Base-by-base conservation (phyloP, 805 yeast species). In the Saturnispora bothae region DNA sequence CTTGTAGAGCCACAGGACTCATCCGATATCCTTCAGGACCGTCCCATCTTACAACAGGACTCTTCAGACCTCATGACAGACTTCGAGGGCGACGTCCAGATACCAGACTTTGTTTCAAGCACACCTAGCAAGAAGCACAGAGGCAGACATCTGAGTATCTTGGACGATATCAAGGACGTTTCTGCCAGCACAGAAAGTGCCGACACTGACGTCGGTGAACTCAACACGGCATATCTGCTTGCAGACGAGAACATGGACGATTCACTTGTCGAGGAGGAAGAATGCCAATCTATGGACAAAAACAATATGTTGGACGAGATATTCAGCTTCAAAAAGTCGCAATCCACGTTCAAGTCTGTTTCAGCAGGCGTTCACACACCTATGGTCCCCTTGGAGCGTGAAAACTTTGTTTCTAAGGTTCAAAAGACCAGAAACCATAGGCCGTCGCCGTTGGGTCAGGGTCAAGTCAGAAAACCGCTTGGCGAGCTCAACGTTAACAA, bases 151-250 rank as follows among this genome's bases (percentile, higher is more conserved):
- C 16, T 35, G 15, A 21, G 16, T 6, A 28, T 37, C 13, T 13
- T 37, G 10, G 40, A 31, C 12, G 40, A 37, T 15, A 14, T 37
- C 4, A 37, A 37, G 15, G 40, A 37, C 26, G 3, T 26, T 7
- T 10, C 34, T 16, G 27, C 18, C 17, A 25, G 18, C 4, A 23
- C 40, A 5, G n/a, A 18, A 7, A 46, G 50, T 34, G 49, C 58
- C 3, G 56, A 61, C 33, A 61, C 56, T 28, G 53, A 48, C 18
- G 26, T 37, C 4, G 48, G 46, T 4, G 48, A 45, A 5, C 18
- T 40, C 10, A 44, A 44, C 23, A 40, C 43, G 3, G 47, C 41
- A 8, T 44, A 34, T 27, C 42, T 44, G 13, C 13, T 12, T 27
- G 15, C 15, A 6, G 29, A 27, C 12, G 20, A 9, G 10, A 39